Evolutionary conservation across 768 basidiomycete genomes (phyloP).

Genomic region (Suillus spraguei): DNA sequence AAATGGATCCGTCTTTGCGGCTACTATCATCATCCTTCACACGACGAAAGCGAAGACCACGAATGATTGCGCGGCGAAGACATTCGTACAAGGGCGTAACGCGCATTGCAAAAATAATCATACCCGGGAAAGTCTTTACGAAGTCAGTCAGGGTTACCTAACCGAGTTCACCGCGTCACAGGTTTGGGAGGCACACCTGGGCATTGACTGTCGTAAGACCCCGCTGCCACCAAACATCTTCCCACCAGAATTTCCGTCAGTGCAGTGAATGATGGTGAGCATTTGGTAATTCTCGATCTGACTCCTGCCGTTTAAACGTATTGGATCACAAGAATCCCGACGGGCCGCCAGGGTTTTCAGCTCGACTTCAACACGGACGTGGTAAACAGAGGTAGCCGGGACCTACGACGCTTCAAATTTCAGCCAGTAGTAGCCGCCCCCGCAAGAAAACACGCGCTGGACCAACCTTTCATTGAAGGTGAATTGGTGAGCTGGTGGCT

Average conservation of each 20-base stretch:
- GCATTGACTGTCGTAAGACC: constrained; percentile 10
- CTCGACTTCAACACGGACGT: background rate
- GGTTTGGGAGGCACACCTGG: background rate
- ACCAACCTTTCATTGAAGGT: background rate
- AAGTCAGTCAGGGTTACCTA: background rate
- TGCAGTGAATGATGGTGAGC: background rate
- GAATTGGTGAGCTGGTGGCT: background rate
- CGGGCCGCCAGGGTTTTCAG: background rate
- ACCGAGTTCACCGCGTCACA: background rate
- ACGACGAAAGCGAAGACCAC: background rate
- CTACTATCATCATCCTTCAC: too few relatives aligned
- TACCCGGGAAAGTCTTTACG: too few relatives aligned
- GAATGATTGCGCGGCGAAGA: background rate
- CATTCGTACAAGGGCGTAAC: background rate
- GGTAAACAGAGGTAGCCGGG: background rate
- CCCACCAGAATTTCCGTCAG: constrained; percentile 20
- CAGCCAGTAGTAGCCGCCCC: background rate
- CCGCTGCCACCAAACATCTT: constrained; percentile 19
- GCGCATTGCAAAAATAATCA: background rate
- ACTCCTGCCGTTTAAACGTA: background rate
- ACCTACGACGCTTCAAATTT: background rate
- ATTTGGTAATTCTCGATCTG: background rate
- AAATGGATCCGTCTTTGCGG: background rate
- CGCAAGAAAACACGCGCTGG: background rate
- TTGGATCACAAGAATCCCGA: background rate